Percentiles rank a stretch among this genome's conserved stretches.
Evolutionary conservation across 495 filamentous ascomycete species (phyloP).

Genomic region (Viridothelium virens): DNA sequence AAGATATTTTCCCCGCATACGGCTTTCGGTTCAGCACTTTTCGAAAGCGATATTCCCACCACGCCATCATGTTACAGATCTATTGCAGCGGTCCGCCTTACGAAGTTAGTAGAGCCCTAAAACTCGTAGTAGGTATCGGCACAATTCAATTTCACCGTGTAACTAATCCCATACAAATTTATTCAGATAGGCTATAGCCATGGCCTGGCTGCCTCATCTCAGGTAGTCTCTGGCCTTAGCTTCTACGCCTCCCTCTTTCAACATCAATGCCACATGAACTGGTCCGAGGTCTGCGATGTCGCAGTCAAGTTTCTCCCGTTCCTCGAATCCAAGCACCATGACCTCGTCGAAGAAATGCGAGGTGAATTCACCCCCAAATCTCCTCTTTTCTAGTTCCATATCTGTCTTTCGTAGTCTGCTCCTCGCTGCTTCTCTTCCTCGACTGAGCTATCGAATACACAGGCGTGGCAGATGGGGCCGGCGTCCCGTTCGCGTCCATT

Average conservation of each 20-base stretch:
- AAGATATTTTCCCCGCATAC: no score
- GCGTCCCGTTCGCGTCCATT: slow-evolving; percentile 47
- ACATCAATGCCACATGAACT: slow-evolving; percentile 41
- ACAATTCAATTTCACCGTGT: no score
- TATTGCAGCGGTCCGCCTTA: slow-evolving; percentile 28
- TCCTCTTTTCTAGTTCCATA: not conserved
- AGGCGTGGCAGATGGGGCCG: slow-evolving; percentile 55
- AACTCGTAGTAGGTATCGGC: not conserved
- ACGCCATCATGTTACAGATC: slow-evolving; percentile 21
- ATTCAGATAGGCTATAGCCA: slow-evolving; percentile 49
- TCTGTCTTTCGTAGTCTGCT: not conserved
- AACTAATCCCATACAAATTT: not conserved
- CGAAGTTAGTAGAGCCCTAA: slow-evolving; percentile 24
- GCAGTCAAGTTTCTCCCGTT: slow-evolving; percentile 42
- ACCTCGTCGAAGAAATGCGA: slow-evolving; percentile 46
- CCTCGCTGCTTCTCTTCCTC: not conserved
- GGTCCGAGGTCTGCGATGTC: slow-evolving; percentile 41
- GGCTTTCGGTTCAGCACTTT: no score
- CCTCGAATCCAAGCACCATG: slow-evolving; percentile 37
- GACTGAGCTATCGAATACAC: not conserved
- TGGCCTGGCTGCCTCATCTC: slow-evolving; percentile 39
- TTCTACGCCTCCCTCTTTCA: slow-evolving; percentile 50
- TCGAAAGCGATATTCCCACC: no score
- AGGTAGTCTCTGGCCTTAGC: slow-evolving; percentile 42
- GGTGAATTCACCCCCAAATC: slow-evolving; percentile 25